Evolutionary conservation across 306 rosid species (phyloP), one percentile per base, ranked within the genome.

Genomic region (Prunus kanzakura): DNA sequence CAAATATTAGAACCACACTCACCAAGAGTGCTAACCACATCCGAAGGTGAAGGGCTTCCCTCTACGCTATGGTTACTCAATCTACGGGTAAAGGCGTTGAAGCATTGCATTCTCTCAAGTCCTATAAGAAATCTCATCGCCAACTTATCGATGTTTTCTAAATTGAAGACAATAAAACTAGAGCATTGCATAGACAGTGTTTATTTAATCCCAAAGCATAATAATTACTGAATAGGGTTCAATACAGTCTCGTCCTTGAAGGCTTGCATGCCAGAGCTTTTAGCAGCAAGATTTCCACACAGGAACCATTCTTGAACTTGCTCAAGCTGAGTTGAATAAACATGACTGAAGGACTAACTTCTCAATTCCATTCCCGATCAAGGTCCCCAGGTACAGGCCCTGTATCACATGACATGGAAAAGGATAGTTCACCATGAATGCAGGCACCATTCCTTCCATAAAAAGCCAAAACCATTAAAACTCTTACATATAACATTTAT

Each of bases 321-420:
- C 83, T 67, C 61, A 41, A 56, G 49, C 66, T 66, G 47, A 58
- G 80, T 50, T 45, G 64, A 74, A 72, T 35, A 14, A 58, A 55
- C 8, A 79, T 66, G 78, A 69, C 55, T 30, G 60, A 49, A 27
- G 64, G 55, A 81, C 64, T 71, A 72, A 70, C 73, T 57, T 77
- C 73, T 62, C 82, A 7, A 25, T 74, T 85, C 57, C 72, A 16
- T 35, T 51, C 61, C 62, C 74, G 67, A 41, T 90, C 92, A 92
- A 76, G 91, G 97, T 72, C 97, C 99, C 97, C 97, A 94, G 76
- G 95, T 90, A 81, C 98, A 94, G 76, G 96, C 91, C 89, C 97
- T 94, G 72, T 43, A 85, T 83, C 76, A 80, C 61, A 76, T 27
- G 71, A 73, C 82, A 71, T 30, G 63, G 51, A 61, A 61, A 74